phyloP scores from a whole-genome alignment of 2,329 filamentous ascomycete species.

The Colletotrichum coccodes region DNA sequence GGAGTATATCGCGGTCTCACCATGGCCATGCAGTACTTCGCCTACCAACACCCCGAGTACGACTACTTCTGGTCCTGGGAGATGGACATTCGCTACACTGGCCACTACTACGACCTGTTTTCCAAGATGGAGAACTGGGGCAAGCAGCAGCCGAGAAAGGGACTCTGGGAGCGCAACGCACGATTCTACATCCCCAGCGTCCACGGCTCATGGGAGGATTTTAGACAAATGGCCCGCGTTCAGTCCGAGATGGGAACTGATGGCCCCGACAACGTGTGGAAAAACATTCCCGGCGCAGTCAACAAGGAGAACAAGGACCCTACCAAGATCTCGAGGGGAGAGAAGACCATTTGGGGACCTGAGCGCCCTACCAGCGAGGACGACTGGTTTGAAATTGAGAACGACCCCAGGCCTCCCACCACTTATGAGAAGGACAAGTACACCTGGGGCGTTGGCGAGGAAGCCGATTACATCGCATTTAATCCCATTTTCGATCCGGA shows the following conservation, averaged over 20 bases:
- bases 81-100: constrained; percentile 91
- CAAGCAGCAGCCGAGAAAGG: constrained; percentile 78
- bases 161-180: constrained; percentile 82
- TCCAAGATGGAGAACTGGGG: constrained; percentile 77
- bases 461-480: constrained; percentile 91
- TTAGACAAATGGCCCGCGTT: constrained; percentile 79
- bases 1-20: constrained; percentile 92
- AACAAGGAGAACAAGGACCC: constrained; percentile 42
- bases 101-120: constrained; percentile 84
- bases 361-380: constrained; percentile 72
- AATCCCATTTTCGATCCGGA: constrained; percentile 93
- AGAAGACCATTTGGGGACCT: constrained; percentile 85
- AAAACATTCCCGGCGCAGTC: constrained; percentile 55
- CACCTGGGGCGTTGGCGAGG: constrained; percentile 87
- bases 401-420: constrained; percentile 79
- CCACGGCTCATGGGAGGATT: constrained; percentile 84
- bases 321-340: constrained; percentile 47
- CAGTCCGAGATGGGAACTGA: constrained; percentile 77
- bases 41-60: constrained; percentile 87
- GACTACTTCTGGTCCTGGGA: constrained; percentile 97
- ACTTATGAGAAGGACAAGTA: constrained; percentile 83
- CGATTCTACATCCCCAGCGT: constrained; percentile 82
- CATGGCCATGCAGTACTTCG: constrained; percentile 96
- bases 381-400: constrained; percentile 78
- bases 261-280: constrained; percentile 75